Conservation (phyloP, 306 rosid species). For the Sicyos baderoa region DNA sequence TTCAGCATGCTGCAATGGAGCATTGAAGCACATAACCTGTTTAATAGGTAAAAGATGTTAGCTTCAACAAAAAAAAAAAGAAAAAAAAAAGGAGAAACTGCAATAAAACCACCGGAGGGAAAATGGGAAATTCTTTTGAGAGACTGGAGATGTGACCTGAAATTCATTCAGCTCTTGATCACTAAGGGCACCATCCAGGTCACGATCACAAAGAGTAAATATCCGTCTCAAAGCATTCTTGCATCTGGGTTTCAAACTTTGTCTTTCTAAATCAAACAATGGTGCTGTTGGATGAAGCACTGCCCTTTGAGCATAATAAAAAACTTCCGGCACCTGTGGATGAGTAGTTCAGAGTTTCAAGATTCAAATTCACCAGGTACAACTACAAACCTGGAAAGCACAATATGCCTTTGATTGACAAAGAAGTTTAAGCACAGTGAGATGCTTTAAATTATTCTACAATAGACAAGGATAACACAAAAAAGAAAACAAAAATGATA, state of each 20-base stretch:
- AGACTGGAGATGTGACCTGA: constrained; percentile 56
- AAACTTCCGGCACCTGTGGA: constrained; percentile 76
- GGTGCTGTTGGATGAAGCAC: constrained; percentile 81
- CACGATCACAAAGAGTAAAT: constrained; percentile 69
- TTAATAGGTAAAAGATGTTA: constrained; percentile 22
- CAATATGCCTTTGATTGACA: not conserved
- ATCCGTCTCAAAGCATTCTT: constrained; percentile 78
- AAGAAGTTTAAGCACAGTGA: not conserved
- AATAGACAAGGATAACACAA: not conserved
- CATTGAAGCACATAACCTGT: constrained; percentile 72
- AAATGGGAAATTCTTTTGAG: not conserved
- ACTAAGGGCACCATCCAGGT: constrained; percentile 88
- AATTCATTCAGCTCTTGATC: constrained; percentile 77
- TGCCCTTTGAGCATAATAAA: constrained; percentile 81
- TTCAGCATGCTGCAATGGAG: constrained; percentile 63
- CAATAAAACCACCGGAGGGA: not conserved
- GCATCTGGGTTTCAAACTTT: constrained; percentile 54
- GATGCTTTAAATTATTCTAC: not conserved
- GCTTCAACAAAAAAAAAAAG: not conserved
- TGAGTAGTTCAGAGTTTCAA: constrained; percentile 24
- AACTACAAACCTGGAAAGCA: not conserved
- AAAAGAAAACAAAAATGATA: not conserved
- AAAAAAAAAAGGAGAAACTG: not conserved
- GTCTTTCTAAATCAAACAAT: constrained; percentile 68
- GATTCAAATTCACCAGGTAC: constrained; percentile 11